A percentile compares a stretch with the other conserved stretches of the same genome.
These are phyloP conservation scores for Russula compacta DNA, from an alignment of 768 basidiomycete species.

Conservation along the genomic window DNA sequence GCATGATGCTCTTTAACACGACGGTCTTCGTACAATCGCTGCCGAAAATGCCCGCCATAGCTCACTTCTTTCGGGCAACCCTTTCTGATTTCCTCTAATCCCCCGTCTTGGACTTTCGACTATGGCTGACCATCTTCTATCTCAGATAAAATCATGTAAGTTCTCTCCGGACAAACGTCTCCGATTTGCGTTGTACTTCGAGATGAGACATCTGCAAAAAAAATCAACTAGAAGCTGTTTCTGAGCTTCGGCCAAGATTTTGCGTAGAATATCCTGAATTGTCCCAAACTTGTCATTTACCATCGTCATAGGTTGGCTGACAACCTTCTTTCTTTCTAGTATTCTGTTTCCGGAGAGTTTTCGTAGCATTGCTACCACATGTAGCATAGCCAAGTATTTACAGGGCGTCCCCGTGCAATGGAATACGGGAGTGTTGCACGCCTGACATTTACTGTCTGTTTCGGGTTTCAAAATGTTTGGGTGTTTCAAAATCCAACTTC, in stretches of 20 bases:
- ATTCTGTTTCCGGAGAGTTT: neutral
- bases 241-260: constrained; percentile 67
- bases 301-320: neutral
- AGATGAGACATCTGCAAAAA: constrained; percentile 41
- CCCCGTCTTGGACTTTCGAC: neutral
- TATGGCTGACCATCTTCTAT: neutral
- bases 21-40: constrained; percentile 82
- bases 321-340: neutral
- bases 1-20: constrained; percentile 72
- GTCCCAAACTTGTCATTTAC: neutral
- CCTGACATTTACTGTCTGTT: too few relatives aligned
- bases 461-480: too few relatives aligned
- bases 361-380: neutral
- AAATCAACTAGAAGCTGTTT: constrained; percentile 88
- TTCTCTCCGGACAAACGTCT: neutral
- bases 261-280: constrained; percentile 21
- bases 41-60: constrained; percentile 94
- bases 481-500: too few relatives aligned
- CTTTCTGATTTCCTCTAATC: constrained; percentile 41
- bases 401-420: too few relatives aligned
- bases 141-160: neutral
- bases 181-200: neutral
- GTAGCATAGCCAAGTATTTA: neutral
- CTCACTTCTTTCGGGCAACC: constrained; percentile 82
- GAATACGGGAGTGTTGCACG: too few relatives aligned